Evolutionary conservation across 768 basidiomycete genomes (phyloP), one percentile per base, ranked within the genome.

Genomic region (Amanita molliuscula): DNA sequence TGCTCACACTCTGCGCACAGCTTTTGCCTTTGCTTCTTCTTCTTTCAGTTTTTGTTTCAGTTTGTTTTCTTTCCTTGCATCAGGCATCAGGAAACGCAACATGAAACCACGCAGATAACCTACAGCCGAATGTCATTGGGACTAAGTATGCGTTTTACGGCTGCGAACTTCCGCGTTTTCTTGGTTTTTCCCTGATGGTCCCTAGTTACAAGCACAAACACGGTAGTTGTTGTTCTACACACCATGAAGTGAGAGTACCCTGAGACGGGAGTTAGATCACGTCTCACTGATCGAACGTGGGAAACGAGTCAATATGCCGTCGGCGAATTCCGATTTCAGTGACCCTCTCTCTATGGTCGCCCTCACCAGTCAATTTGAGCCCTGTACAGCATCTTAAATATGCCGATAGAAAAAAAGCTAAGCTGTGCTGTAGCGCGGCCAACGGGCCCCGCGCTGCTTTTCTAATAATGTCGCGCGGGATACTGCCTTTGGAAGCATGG

Each of bases 121-220:
- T 62, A 94, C 94, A 98, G 66, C 57, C 95, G 76, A 50, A 88
- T 89, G 64, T 97, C 95, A 59, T 85, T 89, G 0, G 95, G 95
- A 62, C 92, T 93, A 52, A 97, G 68, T 73, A 98, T 74, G 15
- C 94, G 86, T 67, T 98, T 98, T 41, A 95, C 91, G 8, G 82
- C 70, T 2, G 93, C 95, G 63, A 98, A 97, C 64, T 95, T 95
- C 66, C 93, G 77, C 1, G 92, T 94, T 65, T 92, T 95, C 66
- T 90, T 91, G 25, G 88, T 89, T 67, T 81, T 92, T 10, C 81
- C 88, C 93, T 96, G 55, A 16, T 40, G 35, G 16, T 4, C 18
- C 48, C 13, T 8, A 31, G 40, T 21, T 37, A 23, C 18, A 26
- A 26, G 23, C 26, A 36, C 35, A 7, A 47, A 23, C 16, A 16